Percentiles rank a stretch among this genome's conserved stretches.
Conservation (phyloP, 2,329 filamentous ascomycete genomes). For the Diaporthe vaccinii region DNA sequence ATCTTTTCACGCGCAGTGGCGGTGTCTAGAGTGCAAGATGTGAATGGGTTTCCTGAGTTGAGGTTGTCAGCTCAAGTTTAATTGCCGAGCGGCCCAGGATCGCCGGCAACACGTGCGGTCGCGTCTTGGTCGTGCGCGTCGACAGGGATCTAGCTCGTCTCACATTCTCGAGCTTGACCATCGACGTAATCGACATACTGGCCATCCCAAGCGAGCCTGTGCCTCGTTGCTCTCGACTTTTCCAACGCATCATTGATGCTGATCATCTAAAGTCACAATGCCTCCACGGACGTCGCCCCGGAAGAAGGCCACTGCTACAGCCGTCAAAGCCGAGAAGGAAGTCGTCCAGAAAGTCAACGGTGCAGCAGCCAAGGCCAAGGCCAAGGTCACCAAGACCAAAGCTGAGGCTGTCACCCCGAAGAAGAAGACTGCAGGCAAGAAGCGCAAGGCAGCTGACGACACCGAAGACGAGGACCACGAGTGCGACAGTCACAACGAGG, state of each 20-base stretch:
- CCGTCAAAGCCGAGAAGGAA: constrained; percentile 44
- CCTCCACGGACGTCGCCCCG: constrained; percentile 37
- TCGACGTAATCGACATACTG: constrained; percentile 10
- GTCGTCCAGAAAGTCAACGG: constrained; percentile 41
- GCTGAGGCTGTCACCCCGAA: constrained; percentile 28
- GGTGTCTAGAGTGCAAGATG: neutral
- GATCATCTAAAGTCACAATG: constrained; percentile 24
- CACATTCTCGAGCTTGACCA: constrained; percentile 14
- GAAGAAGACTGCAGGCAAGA: constrained; percentile 44
- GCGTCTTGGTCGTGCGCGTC: constrained; percentile 26
- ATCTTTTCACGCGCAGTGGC: neutral
- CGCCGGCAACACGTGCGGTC: constrained; percentile 6
- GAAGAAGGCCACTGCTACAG: constrained; percentile 42
- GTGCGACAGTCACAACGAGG: constrained; percentile 43
- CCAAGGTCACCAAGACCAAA: constrained; percentile 47
- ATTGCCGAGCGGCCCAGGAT: neutral
- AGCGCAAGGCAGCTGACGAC: constrained; percentile 44
- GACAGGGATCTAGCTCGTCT: constrained; percentile 24
- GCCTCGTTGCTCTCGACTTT: neutral
- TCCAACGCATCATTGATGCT: neutral
- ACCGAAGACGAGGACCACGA: constrained; percentile 45
- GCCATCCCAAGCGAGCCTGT: no score
- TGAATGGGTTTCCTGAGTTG: no score
- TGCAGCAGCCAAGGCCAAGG: constrained; percentile 43
- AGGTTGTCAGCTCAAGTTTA: neutral